Percentiles rank a stretch among this genome's conserved stretches.
These are phyloP conservation scores for Chenopodium suecicum DNA, from an alignment of 148 eudicot species.

Conservation along the genomic window DNA sequence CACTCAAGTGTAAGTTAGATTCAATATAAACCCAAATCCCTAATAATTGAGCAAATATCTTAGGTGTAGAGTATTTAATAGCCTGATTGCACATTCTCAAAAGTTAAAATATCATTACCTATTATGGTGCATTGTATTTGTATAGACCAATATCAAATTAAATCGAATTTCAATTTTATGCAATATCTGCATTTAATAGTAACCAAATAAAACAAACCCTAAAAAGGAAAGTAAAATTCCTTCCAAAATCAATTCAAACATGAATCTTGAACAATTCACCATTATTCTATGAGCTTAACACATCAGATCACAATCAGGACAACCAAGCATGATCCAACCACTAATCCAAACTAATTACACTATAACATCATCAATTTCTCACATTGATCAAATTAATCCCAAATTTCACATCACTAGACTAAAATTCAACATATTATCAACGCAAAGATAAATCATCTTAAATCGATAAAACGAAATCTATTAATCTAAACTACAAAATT, in stretches of 20 bases:
- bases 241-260: neutral
- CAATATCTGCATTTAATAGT: neutral
- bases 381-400: neutral
- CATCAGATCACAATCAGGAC: neutral
- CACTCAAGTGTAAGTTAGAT: neutral
- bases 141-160: neutral
- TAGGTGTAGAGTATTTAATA: neutral
- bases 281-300: neutral
- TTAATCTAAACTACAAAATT: neutral
- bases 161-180: neutral
- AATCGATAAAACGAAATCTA: neutral
- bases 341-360: neutral
- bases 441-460: neutral
- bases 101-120: neutral
- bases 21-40: neutral
- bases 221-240: neutral
- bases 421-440: neutral
- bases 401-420: neutral
- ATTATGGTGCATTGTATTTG: neutral
- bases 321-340: constrained; percentile 15
- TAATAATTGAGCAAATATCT: neutral
- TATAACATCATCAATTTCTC: neutral
- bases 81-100: neutral
- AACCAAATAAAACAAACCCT: neutral
- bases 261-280: neutral